Evolutionary conservation across 768 basidiomycete species (phyloP), one percentile per base, ranked within the genome.

Genomic region (Arthromyces matolae): DNA sequence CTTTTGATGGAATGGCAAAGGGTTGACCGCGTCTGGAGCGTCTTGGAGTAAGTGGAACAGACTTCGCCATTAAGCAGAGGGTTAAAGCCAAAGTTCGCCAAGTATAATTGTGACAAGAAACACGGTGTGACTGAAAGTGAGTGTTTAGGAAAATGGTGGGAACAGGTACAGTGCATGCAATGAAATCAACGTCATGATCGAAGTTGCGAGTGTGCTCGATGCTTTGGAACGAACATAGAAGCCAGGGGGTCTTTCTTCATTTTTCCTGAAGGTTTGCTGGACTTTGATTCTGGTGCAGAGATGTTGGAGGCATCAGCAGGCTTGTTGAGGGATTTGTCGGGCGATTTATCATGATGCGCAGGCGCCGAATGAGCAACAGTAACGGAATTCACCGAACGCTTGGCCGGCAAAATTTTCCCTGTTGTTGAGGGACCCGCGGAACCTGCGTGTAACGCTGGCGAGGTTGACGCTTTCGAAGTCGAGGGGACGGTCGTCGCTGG

Each of bases 211-310:
- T 80, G 67, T 19, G 80, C 73, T 49, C 84, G 82, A 53, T 82
- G 84, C 64, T 87, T 89, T 43, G 87, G 87, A 64, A 89, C 83
- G 64, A 90, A 90, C 47, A 78, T 60, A 56, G 68, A 66, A 42
- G 70, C 67, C 78, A 80, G 80, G 19, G 81, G 82, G 61, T 86
- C 79, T 64, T 75, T 86, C 71, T 80, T 86, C 50, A 65, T 58
- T 36, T 68, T 50, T 50, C 67, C 53, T 9, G 69, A 64, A 27
- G 68, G 47, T 57, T 72, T 76, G 43, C 66, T 56, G 19, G 67
- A 64, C 24, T 65, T 64, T 33, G 64, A 32, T 38, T 69, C 62
- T 13, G n/a, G n/a, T n/a, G n/a, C n/a, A 60, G 39, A 34, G 62
- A 39, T 29, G 34, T 41, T n/a, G 36, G 60, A 47, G 34, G 36